phyloP scores from a whole-genome alignment of 2,329 filamentous ascomycete species.

The Claviceps lovelessii region DNA sequence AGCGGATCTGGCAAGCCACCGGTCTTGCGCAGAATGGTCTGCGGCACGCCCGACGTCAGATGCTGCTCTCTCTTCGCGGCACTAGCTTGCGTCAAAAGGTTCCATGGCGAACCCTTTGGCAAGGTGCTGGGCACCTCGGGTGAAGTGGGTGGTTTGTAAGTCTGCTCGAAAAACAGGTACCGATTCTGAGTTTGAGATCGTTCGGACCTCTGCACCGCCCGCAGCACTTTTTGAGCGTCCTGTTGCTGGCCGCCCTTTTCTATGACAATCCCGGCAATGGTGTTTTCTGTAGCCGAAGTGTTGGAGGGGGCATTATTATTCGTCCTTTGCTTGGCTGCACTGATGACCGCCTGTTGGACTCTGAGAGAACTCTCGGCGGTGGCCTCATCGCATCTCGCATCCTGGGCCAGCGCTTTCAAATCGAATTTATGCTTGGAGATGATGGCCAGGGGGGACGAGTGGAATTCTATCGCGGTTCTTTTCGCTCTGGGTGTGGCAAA shows the following conservation, averaged over 20 bases:
- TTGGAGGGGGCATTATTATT: not conserved
- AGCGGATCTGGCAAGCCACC: slow-evolving; percentile 45
- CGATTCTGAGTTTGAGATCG: slow-evolving; percentile 19
- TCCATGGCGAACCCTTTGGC: slow-evolving; percentile 28
- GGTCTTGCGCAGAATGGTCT: slow-evolving; percentile 28
- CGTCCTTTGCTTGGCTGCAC: slow-evolving; percentile 9
- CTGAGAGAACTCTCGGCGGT: slow-evolving; percentile 40
- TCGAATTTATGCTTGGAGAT: slow-evolving; percentile 47
- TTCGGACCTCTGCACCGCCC: slow-evolving; percentile 38
- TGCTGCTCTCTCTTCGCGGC: slow-evolving; percentile 36
- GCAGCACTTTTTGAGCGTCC: slow-evolving; percentile 28
- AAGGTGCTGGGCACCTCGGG: slow-evolving; percentile 15
- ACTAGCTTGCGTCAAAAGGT: slow-evolving; percentile 31
- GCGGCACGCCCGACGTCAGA: slow-evolving; percentile 48
- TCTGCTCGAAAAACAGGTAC: slow-evolving; percentile 37
- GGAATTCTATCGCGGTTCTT: slow-evolving; percentile 25
- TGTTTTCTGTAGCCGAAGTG: slow-evolving; percentile 1
- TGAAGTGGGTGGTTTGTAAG: slow-evolving; percentile 14
- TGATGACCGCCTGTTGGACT: slow-evolving; percentile 21
- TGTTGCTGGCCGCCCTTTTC: slow-evolving; percentile 28
- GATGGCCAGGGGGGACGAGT: slow-evolving; percentile 34
- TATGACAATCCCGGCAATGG: slow-evolving; percentile 19
- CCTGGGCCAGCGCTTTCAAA: slow-evolving; percentile 45
- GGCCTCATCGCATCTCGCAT: slow-evolving; percentile 44
- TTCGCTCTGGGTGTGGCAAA: slow-evolving; percentile 34